Percentiles rank a stretch among this genome's conserved stretches.
phyloP scores from a whole-genome alignment of 2,329 filamentous ascomycete species.

The Sporothrix brunneoviolacea region DNA sequence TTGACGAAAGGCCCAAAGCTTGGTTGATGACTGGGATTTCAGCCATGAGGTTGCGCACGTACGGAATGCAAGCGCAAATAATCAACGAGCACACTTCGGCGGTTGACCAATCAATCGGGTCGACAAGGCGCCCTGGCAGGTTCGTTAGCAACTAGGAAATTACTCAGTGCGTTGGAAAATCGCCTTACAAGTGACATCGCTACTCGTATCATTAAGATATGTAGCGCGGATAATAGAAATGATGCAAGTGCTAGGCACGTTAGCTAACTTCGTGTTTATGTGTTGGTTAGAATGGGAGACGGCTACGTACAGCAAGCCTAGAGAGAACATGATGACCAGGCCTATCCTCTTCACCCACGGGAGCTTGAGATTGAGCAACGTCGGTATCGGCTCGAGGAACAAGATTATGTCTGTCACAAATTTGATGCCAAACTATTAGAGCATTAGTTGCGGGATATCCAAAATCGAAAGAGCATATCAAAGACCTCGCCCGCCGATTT shows the following conservation, averaged over 20 bases:
- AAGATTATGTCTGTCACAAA: conserved; percentile 4
- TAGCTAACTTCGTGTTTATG: too few species aligned
- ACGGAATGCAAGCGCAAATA: conserved; percentile 23
- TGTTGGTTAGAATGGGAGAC: not conserved
- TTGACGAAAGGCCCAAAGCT: conserved; percentile 5
- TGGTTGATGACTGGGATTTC: conserved; percentile 9
- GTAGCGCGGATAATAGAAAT: conserved; percentile 34
- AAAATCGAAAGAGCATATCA: not conserved
- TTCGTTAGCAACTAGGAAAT: not conserved
- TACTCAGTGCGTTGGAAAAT: not conserved
- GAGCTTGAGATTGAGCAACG: conserved; percentile 6
- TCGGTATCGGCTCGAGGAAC: conserved; percentile 10
- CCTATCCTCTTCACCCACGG: conserved; percentile 23
- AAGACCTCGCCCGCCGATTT: not conserved
- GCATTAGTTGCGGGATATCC: not conserved
- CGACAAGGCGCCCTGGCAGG: conserved; percentile 5
- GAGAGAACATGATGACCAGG: conserved; percentile 31
- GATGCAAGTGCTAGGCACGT: conserved; percentile 24
- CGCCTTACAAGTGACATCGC: conserved; percentile 33
- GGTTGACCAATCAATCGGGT: conserved; percentile 28
- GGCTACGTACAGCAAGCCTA: conserved; percentile 30
- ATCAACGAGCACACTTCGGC: conserved; percentile 31
- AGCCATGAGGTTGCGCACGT: conserved; percentile 11
- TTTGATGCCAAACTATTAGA: conserved; percentile 10
- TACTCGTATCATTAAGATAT: conserved; percentile 27